A percentile compares a stretch with the other conserved stretches of the same genome.
phyloP scores from a whole-genome alignment of 768 basidiomycete genomes.

The Neoboletus magnificus region DNA sequence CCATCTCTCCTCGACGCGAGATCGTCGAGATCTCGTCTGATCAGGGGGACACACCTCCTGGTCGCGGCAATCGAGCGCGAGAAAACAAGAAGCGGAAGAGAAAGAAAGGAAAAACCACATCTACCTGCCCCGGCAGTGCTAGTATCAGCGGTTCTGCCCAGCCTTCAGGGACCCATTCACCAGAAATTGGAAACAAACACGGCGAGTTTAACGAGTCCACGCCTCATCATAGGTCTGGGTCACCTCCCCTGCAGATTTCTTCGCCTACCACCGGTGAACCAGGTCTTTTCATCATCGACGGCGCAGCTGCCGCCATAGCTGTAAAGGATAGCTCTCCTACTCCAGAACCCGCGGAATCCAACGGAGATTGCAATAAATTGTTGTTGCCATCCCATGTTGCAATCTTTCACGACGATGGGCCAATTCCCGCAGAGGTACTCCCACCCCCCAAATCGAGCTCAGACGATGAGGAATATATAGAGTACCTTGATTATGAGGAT shows the following conservation, averaged over 20 bases:
- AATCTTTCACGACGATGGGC: constrained; percentile 37
- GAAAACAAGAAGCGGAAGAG: constrained; percentile 25
- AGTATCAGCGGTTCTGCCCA: constrained; percentile 15
- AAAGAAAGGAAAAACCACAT: constrained; percentile 23
- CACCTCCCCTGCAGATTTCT: constrained; percentile 28
- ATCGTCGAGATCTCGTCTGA: constrained; percentile 33
- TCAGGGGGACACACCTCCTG: constrained; percentile 7
- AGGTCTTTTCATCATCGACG: constrained; percentile 51
- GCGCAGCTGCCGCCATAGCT: constrained; percentile 37
- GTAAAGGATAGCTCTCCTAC: constrained; percentile 9
- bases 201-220: constrained; percentile 3
- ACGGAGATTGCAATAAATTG: constrained; percentile 27
- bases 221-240: constrained; percentile 38
- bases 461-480: constrained; percentile 66
- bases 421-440: constrained; percentile 45
- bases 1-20: constrained; percentile 27
- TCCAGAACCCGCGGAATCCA: constrained; percentile 18
- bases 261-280: constrained; percentile 14
- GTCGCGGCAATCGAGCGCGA: constrained; percentile 3
- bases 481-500: constrained; percentile 75
- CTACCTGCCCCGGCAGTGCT: constrained; percentile 16
- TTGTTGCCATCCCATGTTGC: constrained; percentile 71
- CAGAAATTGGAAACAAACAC: constrained; percentile 5
- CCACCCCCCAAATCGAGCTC: constrained; percentile 39
- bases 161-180: constrained; percentile 21